phyloP scores from a whole-genome alignment of 2,329 filamentous ascomycete genomes.

The Talaromyces sp. region DNA sequence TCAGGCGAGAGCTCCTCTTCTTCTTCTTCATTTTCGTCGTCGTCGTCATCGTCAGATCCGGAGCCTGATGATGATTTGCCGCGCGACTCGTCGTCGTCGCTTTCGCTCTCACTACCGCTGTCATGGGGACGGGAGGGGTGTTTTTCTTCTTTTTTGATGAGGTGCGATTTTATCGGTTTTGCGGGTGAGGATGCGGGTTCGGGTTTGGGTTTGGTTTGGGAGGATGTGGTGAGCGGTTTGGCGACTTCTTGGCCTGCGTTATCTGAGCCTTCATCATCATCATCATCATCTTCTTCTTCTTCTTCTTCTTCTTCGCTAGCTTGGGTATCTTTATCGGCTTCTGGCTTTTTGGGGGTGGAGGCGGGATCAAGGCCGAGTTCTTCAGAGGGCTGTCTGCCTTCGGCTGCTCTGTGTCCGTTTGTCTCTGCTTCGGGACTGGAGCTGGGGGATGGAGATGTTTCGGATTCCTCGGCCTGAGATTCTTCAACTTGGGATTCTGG shows the following conservation, averaged over 20 bases:
- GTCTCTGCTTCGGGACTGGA: background rate
- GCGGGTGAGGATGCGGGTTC: background rate
- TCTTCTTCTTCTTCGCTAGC: background rate
- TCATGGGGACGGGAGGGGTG: slow-evolving; percentile 10
- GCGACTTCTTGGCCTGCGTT: background rate
- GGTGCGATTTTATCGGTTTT: background rate
- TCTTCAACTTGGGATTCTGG: slow-evolving; percentile 2
- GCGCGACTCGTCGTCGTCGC: slow-evolving; percentile 1
- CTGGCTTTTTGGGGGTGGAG: background rate
- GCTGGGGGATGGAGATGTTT: background rate
- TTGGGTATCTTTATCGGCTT: background rate
- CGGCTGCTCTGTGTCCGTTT: background rate
- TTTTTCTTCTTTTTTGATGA: background rate
- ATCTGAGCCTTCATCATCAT: background rate
- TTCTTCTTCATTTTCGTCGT: background rate
- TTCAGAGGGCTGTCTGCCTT: background rate
- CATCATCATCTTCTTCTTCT: background rate
- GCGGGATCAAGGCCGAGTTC: background rate
- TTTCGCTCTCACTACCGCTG: background rate
- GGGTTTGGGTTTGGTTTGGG: background rate
- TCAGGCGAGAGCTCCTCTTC: background rate
- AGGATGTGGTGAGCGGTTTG: background rate
- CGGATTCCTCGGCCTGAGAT: background rate
- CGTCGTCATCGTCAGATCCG: background rate
- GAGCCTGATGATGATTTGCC: background rate